Evolutionary conservation across 2,329 filamentous ascomycete genomes (phyloP).

Genomic region (Capronia americana): DNA sequence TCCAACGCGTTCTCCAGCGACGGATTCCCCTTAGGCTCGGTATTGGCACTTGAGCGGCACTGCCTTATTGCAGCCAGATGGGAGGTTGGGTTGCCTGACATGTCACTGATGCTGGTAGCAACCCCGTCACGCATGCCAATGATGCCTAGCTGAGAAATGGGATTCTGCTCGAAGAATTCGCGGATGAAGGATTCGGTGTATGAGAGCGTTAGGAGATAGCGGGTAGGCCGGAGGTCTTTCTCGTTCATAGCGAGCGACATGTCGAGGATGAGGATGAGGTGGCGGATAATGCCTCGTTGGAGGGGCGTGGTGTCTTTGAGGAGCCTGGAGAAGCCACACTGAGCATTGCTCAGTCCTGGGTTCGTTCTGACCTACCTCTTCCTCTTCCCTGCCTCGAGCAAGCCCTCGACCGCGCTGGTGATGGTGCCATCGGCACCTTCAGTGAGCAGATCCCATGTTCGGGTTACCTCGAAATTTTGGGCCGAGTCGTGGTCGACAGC

Average conservation of each 20-base stretch:
- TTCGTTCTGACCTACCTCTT: slow-evolving; percentile 60
- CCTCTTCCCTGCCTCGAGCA: slow-evolving; percentile 82
- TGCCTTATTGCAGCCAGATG: slow-evolving; percentile 78
- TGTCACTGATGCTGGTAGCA: slow-evolving; percentile 82
- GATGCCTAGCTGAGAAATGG: slow-evolving; percentile 92
- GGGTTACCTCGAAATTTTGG: slow-evolving; percentile 55
- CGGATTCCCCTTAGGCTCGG: slow-evolving; percentile 66
- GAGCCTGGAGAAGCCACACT: slow-evolving; percentile 60
- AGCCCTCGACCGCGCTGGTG: slow-evolving; percentile 71
- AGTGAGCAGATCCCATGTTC: slow-evolving; percentile 71
- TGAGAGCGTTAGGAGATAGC: slow-evolving; percentile 80
- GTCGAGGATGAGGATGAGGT: slow-evolving; percentile 88
- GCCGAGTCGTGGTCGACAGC: slow-evolving; percentile 45
- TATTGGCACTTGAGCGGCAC: slow-evolving; percentile 57
- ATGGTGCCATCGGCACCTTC: slow-evolving; percentile 82
- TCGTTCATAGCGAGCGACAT: slow-evolving; percentile 93
- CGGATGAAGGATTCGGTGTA: slow-evolving; percentile 87
- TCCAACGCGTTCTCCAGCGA: slow-evolving; percentile 94
- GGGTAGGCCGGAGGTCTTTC: slow-evolving; percentile 89
- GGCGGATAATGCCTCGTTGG: slow-evolving; percentile 96
- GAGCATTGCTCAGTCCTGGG: not conserved
- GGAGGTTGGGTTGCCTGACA: slow-evolving; percentile 88
- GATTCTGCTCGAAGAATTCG: slow-evolving; percentile 98
- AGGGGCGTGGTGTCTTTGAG: slow-evolving; percentile 93
- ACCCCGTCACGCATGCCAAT: slow-evolving; percentile 93